These are phyloP conservation scores for Talaromyces amestolkiae DNA, from an alignment of 2,329 filamentous ascomycete species.

Conservation along the genomic window DNA sequence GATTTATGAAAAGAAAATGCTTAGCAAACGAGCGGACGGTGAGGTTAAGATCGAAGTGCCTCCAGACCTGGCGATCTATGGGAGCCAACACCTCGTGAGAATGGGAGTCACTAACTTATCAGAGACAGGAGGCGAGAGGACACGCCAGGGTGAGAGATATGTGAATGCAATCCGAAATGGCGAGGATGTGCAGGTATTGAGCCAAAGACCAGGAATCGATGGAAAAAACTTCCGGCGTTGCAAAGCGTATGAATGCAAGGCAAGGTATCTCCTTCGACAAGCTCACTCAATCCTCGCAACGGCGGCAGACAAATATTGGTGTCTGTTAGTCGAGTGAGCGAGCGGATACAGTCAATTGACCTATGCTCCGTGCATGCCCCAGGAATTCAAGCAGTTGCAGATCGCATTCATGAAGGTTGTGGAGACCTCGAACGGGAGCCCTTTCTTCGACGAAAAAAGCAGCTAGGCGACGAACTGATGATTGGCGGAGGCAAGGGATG, in stretches of 20 bases:
- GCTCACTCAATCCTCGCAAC: constrained; percentile 10
- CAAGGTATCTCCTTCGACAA: constrained; percentile 9
- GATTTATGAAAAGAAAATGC: not conserved
- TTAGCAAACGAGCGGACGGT: not conserved
- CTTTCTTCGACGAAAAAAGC: constrained; percentile 12
- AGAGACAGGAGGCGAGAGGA: not conserved
- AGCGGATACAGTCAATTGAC: constrained; percentile 27
- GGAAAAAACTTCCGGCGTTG: not conserved
- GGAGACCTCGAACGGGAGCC: constrained; percentile 21
- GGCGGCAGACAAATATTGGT: not conserved
- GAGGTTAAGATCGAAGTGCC: not conserved
- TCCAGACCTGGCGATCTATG: not conserved
- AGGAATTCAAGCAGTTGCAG: constrained; percentile 39
- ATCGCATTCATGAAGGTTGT: constrained; percentile 38
- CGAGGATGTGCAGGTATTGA: constrained; percentile 7
- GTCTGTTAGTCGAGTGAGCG: constrained; percentile 15
- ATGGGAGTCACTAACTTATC: constrained; percentile 10
- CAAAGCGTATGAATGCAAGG: constrained; percentile 12
- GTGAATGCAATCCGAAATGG: not conserved
- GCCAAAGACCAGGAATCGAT: not conserved
- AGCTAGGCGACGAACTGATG: constrained; percentile 32
- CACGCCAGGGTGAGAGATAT: constrained; percentile 11
- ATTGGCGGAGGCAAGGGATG: constrained; percentile 34
- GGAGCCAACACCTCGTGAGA: not conserved
- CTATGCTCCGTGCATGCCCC: constrained; percentile 45